A percentile compares a stretch with the other conserved stretches of the same genome.
phyloP scores from a whole-genome alignment of 306 rosid genomes.

The Abrus precatorius region DNA sequence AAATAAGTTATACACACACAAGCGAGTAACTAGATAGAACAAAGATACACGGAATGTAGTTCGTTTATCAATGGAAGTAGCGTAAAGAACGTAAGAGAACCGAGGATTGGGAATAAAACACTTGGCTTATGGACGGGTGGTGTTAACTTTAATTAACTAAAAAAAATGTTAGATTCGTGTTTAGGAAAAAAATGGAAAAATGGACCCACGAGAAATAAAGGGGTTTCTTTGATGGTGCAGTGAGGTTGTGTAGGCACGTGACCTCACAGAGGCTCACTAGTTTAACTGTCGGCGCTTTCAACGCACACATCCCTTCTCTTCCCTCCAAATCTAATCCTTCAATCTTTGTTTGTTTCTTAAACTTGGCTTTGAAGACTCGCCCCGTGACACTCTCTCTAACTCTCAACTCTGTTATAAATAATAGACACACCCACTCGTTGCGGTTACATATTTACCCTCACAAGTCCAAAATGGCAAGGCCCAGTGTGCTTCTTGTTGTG shows the following conservation, averaged over 20 bases:
- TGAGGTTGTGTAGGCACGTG: constrained; percentile 46
- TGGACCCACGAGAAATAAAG: neutral
- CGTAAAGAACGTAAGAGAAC: neutral
- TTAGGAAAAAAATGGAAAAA: neutral
- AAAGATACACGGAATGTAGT: too few species aligned
- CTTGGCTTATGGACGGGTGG: neutral
- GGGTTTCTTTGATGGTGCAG: neutral
- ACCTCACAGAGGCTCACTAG: constrained; percentile 45
- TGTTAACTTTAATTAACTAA: constrained; percentile 6
- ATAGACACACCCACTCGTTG: neutral
- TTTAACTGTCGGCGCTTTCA: constrained; percentile 54
- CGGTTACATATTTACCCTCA: neutral
- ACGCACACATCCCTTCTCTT: constrained; percentile 18
- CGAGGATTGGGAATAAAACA: neutral
- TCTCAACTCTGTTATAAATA: constrained; percentile 7
- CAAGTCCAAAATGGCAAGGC: constrained; percentile 36
- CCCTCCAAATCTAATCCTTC: constrained; percentile 46
- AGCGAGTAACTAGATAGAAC: too few species aligned
- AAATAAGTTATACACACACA: too few species aligned
- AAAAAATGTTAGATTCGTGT: neutral
- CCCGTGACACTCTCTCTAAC: constrained; percentile 65
- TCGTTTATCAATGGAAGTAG: too few species aligned
- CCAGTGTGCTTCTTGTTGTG: neutral
- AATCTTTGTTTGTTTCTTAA: neutral
- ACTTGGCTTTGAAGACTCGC: constrained; percentile 51